Conservation (phyloP, 495 filamentous ascomycete species). For the Elasticomyces elasticus region DNA sequence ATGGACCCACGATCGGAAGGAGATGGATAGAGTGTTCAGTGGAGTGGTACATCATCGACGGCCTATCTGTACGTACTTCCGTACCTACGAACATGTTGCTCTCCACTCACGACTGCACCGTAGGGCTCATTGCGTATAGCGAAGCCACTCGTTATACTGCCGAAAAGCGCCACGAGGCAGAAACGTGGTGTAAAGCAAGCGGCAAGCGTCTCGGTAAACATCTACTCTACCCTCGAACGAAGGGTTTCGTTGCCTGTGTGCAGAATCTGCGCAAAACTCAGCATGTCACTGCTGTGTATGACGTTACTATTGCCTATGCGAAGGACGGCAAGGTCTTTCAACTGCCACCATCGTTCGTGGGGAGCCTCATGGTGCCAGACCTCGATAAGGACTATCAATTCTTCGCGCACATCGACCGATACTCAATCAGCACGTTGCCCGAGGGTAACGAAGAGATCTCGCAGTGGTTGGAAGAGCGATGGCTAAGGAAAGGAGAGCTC, state of each 20-base stretch:
- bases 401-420: conserved; percentile 42
- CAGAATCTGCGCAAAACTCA: conserved; percentile 41
- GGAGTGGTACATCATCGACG: conserved; percentile 38
- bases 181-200: conserved; percentile 39
- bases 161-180: conserved; percentile 41
- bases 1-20: conserved; percentile 44
- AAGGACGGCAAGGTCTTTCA: conserved; percentile 36
- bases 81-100: background rate
- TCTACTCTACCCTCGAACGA: conserved; percentile 46
- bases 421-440: conserved; percentile 39
- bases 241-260: conserved; percentile 47
- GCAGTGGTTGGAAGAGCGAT: conserved; percentile 45
- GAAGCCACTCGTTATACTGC: conserved; percentile 48
- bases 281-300: conserved; percentile 49
- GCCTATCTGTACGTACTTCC: conserved; percentile 44
- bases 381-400: conserved; percentile 38
- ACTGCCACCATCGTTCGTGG: conserved; percentile 42
- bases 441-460: conserved; percentile 36
- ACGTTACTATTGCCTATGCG: conserved; percentile 48
- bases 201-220: conserved; percentile 41
- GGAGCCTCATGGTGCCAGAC: conserved; percentile 35
- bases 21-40: conserved; percentile 44
- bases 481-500: conserved; percentile 45
- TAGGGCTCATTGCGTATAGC: conserved; percentile 51
- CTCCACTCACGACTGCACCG: background rate